Percentiles rank a stretch among this genome's conserved stretches.
Evolutionary conservation across 495 filamentous ascomycete species (phyloP).

Genomic region (Hypomontagnella monticulosa): DNA sequence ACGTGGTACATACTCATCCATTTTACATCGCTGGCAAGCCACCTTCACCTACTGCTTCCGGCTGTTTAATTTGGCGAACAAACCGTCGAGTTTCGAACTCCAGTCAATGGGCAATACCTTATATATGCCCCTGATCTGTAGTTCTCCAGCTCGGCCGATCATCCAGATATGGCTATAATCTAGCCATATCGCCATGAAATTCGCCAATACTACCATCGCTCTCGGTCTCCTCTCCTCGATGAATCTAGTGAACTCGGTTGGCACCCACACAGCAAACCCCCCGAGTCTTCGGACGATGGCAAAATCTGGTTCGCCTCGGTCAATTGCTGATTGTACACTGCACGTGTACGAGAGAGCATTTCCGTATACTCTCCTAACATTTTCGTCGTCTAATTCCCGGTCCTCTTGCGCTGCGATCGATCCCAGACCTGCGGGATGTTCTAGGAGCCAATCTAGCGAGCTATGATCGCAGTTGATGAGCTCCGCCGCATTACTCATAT

Average conservation of each 20-base stretch:
- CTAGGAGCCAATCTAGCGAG: constrained; percentile 46
- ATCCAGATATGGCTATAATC: constrained; percentile 51
- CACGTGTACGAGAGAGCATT: constrained; percentile 49
- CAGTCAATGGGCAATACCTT: constrained; percentile 50
- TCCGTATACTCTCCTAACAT: constrained; percentile 45
- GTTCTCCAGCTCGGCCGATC: constrained; percentile 50
- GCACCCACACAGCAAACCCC: constrained; percentile 51
- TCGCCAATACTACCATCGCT: constrained; percentile 52
- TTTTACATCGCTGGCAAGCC: background rate
- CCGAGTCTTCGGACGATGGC: constrained; percentile 48
- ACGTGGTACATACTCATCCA: too few relatives aligned
- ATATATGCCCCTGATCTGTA: constrained; percentile 54
- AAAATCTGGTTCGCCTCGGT: constrained; percentile 39
- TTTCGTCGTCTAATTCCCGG: constrained; percentile 45
- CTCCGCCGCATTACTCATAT: constrained; percentile 36
- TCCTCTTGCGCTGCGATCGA: constrained; percentile 38
- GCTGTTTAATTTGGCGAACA: constrained; percentile 44
- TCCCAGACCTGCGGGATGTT: constrained; percentile 30
- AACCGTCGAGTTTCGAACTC: constrained; percentile 50
- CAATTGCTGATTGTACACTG: constrained; percentile 43
- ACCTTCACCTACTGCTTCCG: constrained; percentile 16
- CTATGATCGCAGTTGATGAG: constrained; percentile 40
- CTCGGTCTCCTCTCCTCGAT: constrained; percentile 51
- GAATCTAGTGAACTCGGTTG: constrained; percentile 46
- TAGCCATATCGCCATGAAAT: constrained; percentile 51